Base-by-base conservation (phyloP, 1,284 basidiomycete species). In the Cutaneotrichosporon spelunceum region DNA sequence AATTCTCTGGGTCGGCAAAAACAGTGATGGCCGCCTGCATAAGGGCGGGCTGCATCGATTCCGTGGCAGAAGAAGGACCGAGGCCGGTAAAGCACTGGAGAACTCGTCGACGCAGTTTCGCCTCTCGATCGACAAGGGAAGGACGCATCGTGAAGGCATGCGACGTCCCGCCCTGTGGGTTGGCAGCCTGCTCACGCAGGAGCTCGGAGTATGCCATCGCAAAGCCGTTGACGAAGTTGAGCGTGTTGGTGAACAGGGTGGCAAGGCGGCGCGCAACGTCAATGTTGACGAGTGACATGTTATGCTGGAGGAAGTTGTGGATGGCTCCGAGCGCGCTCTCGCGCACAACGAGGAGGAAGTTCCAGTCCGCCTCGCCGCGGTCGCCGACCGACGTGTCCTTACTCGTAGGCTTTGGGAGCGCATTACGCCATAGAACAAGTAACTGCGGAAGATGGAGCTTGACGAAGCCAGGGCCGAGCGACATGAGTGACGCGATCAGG, bases 371-470 rank as follows among this genome's bases (percentile, higher is more conserved):
- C 23, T 85, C 81, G 34, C 86, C 86, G 23, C 92, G 83, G 19
- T 87, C 85, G 0, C 84, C 82, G 14, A 83, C 84, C 1, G 82
- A 79, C 0, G 84, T 82, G 70, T 97, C 95, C 77, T 95, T 95
- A 69, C 84, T 88, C 0, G 91, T 91, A 0, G 92, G 89, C 78
- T 98, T 98, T 1, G 95, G 93, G 0, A 99, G 83, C 2, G 96
- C 93, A 70, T 99, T 99, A 36, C 95, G 83, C 96, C 96, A 99
- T 2, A 99, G 84, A 0, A 95, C 90, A 27, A 99, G 84, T 8
- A 99, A 82, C 71, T 97, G 93, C 0, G 93, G 88, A 1, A 98
- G 83, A 76, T 98, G 93, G 0, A 90, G 86, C 34, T 91, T 87
- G 54, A 97, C 91, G 70, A 98, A 97, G 69, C 92, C 89, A 7